A percentile compares a stretch with the other conserved stretches of the same genome.
These are phyloP conservation scores for Thymus quinquecostatus DNA, from an alignment of 257 asterid species.

Conservation along the genomic window DNA sequence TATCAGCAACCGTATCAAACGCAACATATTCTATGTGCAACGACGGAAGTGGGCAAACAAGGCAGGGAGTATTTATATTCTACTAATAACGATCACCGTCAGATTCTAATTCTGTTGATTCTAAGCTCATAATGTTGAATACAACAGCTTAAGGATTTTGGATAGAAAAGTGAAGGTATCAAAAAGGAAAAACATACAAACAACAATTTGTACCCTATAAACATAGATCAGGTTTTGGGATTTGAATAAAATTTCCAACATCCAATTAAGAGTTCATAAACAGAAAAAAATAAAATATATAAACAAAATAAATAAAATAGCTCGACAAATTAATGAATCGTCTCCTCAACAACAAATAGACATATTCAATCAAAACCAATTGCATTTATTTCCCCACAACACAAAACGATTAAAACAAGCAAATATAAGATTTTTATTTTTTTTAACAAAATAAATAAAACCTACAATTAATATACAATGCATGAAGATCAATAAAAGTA, in stretches of 20 bases:
- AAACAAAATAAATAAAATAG: neutral
- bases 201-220: neutral
- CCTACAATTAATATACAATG: neutral
- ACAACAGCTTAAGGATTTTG: neutral
- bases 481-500: neutral
- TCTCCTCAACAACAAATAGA: neutral
- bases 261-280: neutral
- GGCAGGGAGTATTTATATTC: too few relatives aligned
- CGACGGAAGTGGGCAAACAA: too few relatives aligned
- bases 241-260: conserved; percentile 13
- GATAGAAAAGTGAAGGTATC: neutral
- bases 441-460: neutral
- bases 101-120: neutral
- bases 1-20: too few relatives aligned
- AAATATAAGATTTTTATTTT: too few relatives aligned
- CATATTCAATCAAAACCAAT: too few relatives aligned
- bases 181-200: neutral
- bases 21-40: too few relatives aligned
- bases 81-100: neutral
- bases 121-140: too few relatives aligned
- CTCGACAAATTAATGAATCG: neutral
- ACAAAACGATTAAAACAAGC: too few relatives aligned
- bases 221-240: neutral
- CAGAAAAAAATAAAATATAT: neutral
- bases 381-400: too few relatives aligned